Conservation (phyloP, 495 filamentous ascomycete species). For the Xylaria sp. region DNA sequence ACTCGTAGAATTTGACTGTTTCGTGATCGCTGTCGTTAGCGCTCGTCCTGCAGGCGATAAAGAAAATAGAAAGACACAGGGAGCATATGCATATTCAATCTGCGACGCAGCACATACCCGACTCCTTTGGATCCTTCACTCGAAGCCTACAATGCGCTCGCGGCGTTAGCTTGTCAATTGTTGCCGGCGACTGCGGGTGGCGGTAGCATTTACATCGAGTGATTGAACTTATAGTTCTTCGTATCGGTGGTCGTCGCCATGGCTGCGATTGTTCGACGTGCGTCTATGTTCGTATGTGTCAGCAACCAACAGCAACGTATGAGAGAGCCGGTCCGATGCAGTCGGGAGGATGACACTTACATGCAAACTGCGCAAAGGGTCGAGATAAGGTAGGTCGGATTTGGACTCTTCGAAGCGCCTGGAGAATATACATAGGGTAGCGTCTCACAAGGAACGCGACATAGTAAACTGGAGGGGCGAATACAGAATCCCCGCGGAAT, state of each 20-base stretch:
- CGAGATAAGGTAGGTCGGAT: constrained; percentile 5
- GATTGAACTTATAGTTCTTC: constrained; percentile 87
- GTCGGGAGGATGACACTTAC: constrained; percentile 1
- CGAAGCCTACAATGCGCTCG: constrained; percentile 68
- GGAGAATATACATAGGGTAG: constrained; percentile 21
- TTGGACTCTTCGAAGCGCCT: constrained; percentile 2
- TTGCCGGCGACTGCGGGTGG: constrained; percentile 17
- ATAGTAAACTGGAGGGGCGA: background rate
- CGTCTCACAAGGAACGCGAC: background rate
- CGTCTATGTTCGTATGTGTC: constrained; percentile 3
- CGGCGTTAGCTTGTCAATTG: constrained; percentile 1
- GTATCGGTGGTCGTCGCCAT: constrained; percentile 77
- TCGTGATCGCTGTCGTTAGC: background rate
- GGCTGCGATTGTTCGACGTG: constrained; percentile 46
- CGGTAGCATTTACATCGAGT: constrained; percentile 66
- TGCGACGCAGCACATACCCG: constrained; percentile 54
- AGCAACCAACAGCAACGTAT: background rate
- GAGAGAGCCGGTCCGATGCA: background rate
- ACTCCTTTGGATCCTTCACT: constrained; percentile 91
- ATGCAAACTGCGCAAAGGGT: constrained; percentile 11
- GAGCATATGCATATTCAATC: background rate
- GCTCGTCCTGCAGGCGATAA: background rate
- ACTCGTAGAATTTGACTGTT: constrained; percentile 90
- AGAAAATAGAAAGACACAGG: background rate
- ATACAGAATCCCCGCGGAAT: constrained; percentile 10